Base-by-base conservation (phyloP, 202 grass and related monocot species). In the Elaeis oleifera region DNA sequence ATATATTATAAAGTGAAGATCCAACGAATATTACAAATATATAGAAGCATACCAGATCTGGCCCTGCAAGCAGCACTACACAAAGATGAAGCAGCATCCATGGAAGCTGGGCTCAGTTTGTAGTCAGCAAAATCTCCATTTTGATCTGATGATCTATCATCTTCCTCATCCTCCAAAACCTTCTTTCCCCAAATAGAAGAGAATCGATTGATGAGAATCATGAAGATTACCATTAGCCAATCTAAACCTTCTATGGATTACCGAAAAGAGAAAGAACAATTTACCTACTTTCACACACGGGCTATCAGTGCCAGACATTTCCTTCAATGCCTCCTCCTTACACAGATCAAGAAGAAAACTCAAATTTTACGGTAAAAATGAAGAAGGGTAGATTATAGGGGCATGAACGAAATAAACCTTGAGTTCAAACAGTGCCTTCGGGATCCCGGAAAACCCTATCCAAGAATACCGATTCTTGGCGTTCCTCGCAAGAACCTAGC, bases 401-500 rank as follows among this genome's bases (percentile, higher is more conserved):
- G 1, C 36, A 44, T 11, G 6, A 8, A 44, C 6, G 36, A 44
- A 9, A 13, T 31, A 56, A 64, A 97, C 88, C 88, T 89, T 88
- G 16, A 97, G 75, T 60, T 88, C 80, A 50, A 77, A 57, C 6
- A 97, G 71, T 49, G 84, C 88, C 13, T 84, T 75, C 60, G 88
- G 79, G 51, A 97, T 84, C 22, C 82, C 88, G 4, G 68, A 79
- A 25, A 91, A 91, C 16, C 94, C 94, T 21, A 97, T 90, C 94
- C 94, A 97, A 17, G 81, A 81, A 25, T 89, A 92, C 15, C 71
- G 74, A 50, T 99, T 99, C 66, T 92, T 92, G 67, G 81, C 88
- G 70, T 92, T 92, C 81, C 76, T 88, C 60, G 82, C 81, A 28
- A 97, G 81, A 51, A 97, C 84, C 92, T 97, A 61, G 11, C 69